Percentiles rank a stretch among this genome's conserved stretches.
Conservation (phyloP, 129 eudicot species). For the Kitagawia praeruptora region DNA sequence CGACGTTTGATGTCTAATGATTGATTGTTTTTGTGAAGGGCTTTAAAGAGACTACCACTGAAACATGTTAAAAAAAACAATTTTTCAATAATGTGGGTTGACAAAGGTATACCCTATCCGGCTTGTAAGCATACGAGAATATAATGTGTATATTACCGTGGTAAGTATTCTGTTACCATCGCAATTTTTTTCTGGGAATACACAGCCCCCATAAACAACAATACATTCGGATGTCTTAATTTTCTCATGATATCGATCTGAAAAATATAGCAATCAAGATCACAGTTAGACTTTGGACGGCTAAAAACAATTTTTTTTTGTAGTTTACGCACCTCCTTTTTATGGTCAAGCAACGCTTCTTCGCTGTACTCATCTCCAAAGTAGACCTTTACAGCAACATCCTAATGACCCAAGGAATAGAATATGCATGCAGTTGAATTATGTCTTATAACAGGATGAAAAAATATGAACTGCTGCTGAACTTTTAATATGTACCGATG, state of each 20-base stretch:
- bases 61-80: slow-evolving; percentile 8
- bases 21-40: slow-evolving; percentile 60
- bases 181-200: slow-evolving; percentile 73
- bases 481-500: slow-evolving; percentile 45
- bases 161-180: slow-evolving; percentile 76
- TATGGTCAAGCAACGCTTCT: slow-evolving; percentile 56
- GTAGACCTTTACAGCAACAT: slow-evolving; percentile 82
- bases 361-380: slow-evolving; percentile 56
- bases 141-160: slow-evolving; percentile 40
- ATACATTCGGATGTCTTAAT: slow-evolving; percentile 84
- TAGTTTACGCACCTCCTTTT: slow-evolving; percentile 49
- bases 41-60: slow-evolving; percentile 90
- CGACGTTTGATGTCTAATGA: slow-evolving; percentile 61
- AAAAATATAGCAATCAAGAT: slow-evolving; percentile 4
- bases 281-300: not conserved
- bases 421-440: slow-evolving; percentile 6
- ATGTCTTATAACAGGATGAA: slow-evolving; percentile 9
- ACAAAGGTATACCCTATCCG: not conserved
- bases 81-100: too few relatives aligned
- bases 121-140: not conserved
- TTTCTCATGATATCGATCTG: slow-evolving; percentile 78
- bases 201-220: slow-evolving; percentile 88
- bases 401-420: slow-evolving; percentile 36
- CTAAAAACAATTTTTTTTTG: not conserved
- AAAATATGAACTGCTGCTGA: slow-evolving; percentile 12